Conservation (phyloP, 148 eudicot species). For the Camellia sinensis region DNA sequence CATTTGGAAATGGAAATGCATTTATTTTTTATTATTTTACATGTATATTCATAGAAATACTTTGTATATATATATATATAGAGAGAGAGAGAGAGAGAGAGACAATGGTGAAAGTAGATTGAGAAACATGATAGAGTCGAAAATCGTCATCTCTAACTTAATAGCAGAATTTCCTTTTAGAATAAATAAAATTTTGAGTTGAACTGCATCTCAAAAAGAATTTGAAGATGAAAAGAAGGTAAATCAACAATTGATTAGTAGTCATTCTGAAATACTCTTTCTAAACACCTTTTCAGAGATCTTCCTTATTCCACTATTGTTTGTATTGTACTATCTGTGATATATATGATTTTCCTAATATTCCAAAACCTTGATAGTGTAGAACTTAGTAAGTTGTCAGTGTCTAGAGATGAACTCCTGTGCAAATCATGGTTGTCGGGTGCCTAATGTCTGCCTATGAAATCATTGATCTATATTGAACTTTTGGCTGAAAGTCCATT, state of each 20-base stretch:
- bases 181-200: not conserved
- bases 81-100: not conserved
- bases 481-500: not conserved
- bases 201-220: not conserved
- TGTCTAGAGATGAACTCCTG: not conserved
- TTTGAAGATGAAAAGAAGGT: not conserved
- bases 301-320: not conserved
- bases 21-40: not conserved
- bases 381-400: not conserved
- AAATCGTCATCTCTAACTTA: not conserved
- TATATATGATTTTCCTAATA: not conserved
- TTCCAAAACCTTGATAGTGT: not conserved
- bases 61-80: not conserved
- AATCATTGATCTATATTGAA: not conserved
- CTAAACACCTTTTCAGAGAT: not conserved
- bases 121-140: not conserved
- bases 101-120: not conserved
- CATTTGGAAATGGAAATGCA: not conserved
- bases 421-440: not conserved
- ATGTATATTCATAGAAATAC: not conserved
- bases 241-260: not conserved
- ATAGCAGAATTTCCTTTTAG: not conserved
- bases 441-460: slow-evolving; percentile 1
- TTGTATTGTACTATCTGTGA: not conserved
- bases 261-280: not conserved